Conservation (phyloP, 768 basidiomycete genomes). For the Hypholoma fasciculare region DNA sequence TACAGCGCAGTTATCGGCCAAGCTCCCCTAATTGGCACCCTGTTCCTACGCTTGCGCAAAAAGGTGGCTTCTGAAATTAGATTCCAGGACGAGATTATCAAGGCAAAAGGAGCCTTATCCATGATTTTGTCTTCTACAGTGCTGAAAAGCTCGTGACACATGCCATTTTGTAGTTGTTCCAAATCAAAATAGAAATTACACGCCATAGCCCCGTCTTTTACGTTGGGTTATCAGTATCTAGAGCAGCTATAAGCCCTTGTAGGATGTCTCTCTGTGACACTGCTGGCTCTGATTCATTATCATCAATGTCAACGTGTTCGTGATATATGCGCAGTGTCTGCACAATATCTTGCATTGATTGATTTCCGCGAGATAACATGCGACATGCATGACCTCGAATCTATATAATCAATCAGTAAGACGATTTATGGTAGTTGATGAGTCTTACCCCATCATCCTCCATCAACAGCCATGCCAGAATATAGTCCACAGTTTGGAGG, state of each 20-base stretch:
- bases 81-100: constrained; percentile 85
- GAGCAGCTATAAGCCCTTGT: constrained; percentile 63
- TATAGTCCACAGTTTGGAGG: constrained; percentile 90
- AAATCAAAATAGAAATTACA: no score
- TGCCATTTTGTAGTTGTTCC: no score
- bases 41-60: constrained; percentile 78
- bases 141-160: constrained; percentile 2
- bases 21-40: constrained; percentile 86
- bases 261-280: constrained; percentile 70
- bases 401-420: constrained; percentile 38
- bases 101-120: constrained; percentile 83
- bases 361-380: constrained; percentile 75
- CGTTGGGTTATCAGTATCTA: constrained; percentile 27
- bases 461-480: constrained; percentile 94
- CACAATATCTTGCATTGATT: constrained; percentile 70
- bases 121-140: constrained; percentile 74
- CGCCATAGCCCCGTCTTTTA: background rate
- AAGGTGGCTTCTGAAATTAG: constrained; percentile 85
- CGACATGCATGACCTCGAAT: constrained; percentile 72
- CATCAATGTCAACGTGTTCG: constrained; percentile 64
- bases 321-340: constrained; percentile 69
- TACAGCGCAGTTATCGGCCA: constrained; percentile 92
- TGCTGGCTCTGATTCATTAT: constrained; percentile 33
- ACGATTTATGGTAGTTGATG: background rate
- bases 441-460: constrained; percentile 93